Evolutionary conservation across 208 protist genomes (phyloP), one percentile per base, ranked within the genome.

Genomic region (Crithidia bombi): DNA sequence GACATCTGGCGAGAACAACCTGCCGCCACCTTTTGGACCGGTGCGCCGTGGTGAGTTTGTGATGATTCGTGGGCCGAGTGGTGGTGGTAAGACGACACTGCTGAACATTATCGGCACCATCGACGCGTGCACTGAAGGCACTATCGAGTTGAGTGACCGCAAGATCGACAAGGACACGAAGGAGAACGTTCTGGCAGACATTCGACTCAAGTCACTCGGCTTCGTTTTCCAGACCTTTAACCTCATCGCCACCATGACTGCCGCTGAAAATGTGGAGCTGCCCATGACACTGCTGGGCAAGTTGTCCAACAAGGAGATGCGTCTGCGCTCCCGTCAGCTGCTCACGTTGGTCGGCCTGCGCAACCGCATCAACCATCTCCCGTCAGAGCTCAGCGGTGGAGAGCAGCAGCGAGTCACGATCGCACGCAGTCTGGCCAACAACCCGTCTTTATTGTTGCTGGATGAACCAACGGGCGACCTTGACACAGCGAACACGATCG

Each of bases 221-320:
- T 99, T 99, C 79, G 98, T 99, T 0, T 99, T 99, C 65, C 98
- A 99, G 79, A 99, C 96, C 0, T 99, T 99, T 69, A 99, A 99
- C 69, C 82, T 99, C 19, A 94, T 99, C 26, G 79, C 98, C 5
- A 99, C 97, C 30, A 98, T 99, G 95, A 97, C 88, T 25, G 98
- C 98, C 0, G 93, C 87, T 36, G 98, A 99, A 73, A 99, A 99
- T 76, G 97, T 99, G 43, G 96, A 98, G 82, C 77, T 99, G 69
- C 98, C 98, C 26, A 99, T 99, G 97, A 98, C 91, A 3, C 78
- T 99, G 30, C 55, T 96, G 30, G 92, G 93, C 3, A 97, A 96
- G 63, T 75, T 97, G 33, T 87, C 70, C 9, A 41, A 19, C 26
- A 87, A 90, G 68, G 87, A 97, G 71, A 77, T 91, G 63, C 92